Evolutionary conservation across 257 asterid genomes (phyloP), one percentile per base, ranked within the genome.

Genomic region (Rubia yunnanensis): DNA sequence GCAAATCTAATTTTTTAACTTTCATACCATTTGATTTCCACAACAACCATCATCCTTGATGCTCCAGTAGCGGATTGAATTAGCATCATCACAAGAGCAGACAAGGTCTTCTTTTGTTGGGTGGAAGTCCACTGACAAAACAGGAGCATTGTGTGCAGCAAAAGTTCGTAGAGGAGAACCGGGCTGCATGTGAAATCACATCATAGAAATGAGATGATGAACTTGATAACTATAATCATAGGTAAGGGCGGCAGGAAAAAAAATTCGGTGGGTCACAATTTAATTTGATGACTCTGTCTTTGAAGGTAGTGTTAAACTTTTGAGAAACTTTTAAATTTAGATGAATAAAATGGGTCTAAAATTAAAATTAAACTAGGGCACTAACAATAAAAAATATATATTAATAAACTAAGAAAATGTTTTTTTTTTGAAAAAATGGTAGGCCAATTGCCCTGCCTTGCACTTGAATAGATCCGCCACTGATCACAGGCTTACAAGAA

Each of bases 1-100:
- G 11, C 18, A 65, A 46, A 64, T 14, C 4, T 64, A 31, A 39
- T 5, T 35, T 26, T 31, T 10, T 34, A 22, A 24, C 23, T 11
- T 41, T 35, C 18, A 13, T 65, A 77, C 82, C 79, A 62, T 78
- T 2, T 72, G 68, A 7, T 70, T 67, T 56, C 82, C 82, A 50
- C 72, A 68, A 62, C 82, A 78, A 67, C 65, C 70, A 58, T 72
- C 76, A 67, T 70, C 32, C 62, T 63, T 67, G 28, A 74, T 70
- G 52, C 38, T 74, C 82, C 82, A 78, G 78, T 78, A 74, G 48
- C 82, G 79, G 35, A 78, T 73, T 17, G 73, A 56, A 70, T 71
- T 39, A 57, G 18, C 70, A 36, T 64, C 64, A 63, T 73, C 82
- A 66, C 73, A 60, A 41, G 79, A 78, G 68, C 79, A 78, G 55